Conservation (phyloP, 345 rosid species). For the Nasturtium officinale region DNA sequence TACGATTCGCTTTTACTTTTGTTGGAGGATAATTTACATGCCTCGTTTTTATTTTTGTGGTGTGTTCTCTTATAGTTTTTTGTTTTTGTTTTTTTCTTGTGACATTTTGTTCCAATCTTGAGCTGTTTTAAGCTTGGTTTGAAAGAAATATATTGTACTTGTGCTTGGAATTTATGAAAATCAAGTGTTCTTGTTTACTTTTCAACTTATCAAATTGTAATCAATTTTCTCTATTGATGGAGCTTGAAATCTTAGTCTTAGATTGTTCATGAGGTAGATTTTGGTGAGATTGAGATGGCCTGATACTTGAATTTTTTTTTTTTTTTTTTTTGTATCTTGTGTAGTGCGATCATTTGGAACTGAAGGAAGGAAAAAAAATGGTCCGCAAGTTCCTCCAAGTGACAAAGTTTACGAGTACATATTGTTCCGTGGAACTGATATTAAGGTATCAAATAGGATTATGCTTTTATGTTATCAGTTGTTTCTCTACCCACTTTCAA, state of each 20-base stretch:
- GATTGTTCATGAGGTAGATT: background rate
- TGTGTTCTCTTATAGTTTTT: background rate
- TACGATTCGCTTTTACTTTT: slow-evolving; percentile 30
- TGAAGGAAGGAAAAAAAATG: slow-evolving; percentile 75
- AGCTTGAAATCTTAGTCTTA: background rate
- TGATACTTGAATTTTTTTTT: slow-evolving; percentile 5
- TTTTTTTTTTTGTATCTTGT: background rate
- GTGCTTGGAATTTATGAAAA: background rate
- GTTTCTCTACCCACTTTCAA: background rate
- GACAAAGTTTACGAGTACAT: slow-evolving; percentile 73
- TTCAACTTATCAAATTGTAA: background rate
- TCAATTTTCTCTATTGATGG: background rate
- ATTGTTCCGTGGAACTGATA: slow-evolving; percentile 68
- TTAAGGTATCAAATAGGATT: slow-evolving; percentile 52
- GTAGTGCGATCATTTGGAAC: slow-evolving; percentile 77
- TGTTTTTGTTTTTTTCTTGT: background rate
- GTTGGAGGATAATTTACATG: background rate
- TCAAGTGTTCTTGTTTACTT: background rate
- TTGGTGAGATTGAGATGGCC: slow-evolving; percentile 14
- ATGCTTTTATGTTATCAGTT: background rate
- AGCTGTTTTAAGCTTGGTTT: slow-evolving; percentile 17
- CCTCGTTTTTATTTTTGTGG: background rate
- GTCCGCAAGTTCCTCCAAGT: slow-evolving; percentile 60
- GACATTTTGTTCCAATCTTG: slow-evolving; percentile 3
- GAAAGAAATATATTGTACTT: background rate